phyloP scores from a whole-genome alignment of 2,329 filamentous ascomycete genomes.

The Aspergillus sp. region DNA sequence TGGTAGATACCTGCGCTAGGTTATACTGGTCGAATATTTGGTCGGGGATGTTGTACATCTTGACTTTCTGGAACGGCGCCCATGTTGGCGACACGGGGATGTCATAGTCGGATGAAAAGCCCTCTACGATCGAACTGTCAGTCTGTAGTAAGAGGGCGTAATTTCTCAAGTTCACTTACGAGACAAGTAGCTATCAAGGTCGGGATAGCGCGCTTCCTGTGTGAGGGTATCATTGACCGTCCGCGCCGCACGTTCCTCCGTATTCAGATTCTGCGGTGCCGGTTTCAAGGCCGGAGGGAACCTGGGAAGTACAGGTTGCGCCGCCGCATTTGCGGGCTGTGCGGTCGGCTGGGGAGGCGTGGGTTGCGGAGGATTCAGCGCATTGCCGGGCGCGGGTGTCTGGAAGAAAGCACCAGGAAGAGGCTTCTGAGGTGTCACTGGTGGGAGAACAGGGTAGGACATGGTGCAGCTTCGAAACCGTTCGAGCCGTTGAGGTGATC shows the following conservation, averaged over 20 bases:
- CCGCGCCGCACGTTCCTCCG: conserved; percentile 75
- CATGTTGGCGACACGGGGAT: conserved; percentile 67
- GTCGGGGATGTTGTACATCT: conserved; percentile 87
- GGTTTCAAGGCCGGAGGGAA: conserved; percentile 39
- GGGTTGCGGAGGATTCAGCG: conserved; percentile 34
- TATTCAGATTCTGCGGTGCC: conserved; percentile 57
- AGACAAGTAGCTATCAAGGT: conserved; percentile 83
- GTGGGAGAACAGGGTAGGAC: conserved; percentile 41
- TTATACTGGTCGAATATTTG: conserved; percentile 93
- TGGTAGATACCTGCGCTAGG: conserved; percentile 78
- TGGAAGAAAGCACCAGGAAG: conserved; percentile 44
- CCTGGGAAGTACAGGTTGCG: conserved; percentile 33
- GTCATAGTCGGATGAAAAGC: conserved; percentile 90
- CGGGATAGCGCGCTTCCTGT: conserved; percentile 77
- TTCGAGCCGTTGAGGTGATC: conserved; percentile 13
- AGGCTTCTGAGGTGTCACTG: conserved; percentile 40
- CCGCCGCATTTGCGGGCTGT: conserved; percentile 29
- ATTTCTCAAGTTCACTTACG: conserved; percentile 59
- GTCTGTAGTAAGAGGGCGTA: conserved; percentile 26
- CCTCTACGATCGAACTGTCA: conserved; percentile 57
- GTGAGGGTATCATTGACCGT: conserved; percentile 79
- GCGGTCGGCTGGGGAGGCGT: conserved; percentile 31
- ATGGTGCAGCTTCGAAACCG: conserved; percentile 30
- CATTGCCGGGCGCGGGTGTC: conserved; percentile 39
- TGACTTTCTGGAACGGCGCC: conserved; percentile 85